Conservation (phyloP, 768 basidiomycete species). For the Lactifluus subvellereus region DNA sequence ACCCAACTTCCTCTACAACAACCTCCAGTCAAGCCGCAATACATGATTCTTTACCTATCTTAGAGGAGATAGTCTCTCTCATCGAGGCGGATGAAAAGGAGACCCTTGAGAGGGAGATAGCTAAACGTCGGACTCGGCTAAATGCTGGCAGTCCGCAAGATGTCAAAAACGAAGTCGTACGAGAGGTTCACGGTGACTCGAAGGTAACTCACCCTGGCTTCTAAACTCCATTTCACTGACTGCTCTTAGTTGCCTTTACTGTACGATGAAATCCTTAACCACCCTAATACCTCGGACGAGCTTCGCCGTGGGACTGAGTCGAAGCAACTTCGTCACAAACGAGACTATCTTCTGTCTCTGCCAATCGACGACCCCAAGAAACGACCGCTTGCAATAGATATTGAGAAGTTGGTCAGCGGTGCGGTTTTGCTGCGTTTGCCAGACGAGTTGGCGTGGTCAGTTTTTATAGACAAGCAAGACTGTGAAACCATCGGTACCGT, state of each 20-base stretch:
- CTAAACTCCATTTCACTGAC: neutral
- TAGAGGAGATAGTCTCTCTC: constrained; percentile 66
- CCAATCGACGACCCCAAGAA: constrained; percentile 44
- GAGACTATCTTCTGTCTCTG: constrained; percentile 55
- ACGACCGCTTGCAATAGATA: constrained; percentile 44
- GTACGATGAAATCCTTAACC: constrained; percentile 76
- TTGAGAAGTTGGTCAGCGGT: constrained; percentile 70
- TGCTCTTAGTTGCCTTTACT: constrained; percentile 55
- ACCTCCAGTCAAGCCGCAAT: constrained; percentile 54
- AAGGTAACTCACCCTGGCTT: constrained; percentile 37
- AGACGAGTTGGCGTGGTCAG: constrained; percentile 78
- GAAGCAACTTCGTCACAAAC: constrained; percentile 63
- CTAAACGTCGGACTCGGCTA: constrained; percentile 72
- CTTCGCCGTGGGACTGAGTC: constrained; percentile 73
- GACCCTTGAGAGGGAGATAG: constrained; percentile 58
- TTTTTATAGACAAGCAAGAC: constrained; percentile 72
- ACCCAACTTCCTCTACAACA: constrained; percentile 57
- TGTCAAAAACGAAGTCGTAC: constrained; percentile 55
- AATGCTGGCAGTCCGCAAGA: constrained; percentile 56
- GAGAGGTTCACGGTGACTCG: constrained; percentile 59
- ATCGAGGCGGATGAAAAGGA: constrained; percentile 59
- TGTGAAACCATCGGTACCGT: constrained; percentile 52
- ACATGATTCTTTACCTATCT: constrained; percentile 60
- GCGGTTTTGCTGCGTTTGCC: constrained; percentile 68
- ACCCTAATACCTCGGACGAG: constrained; percentile 72